Evolutionary conservation across 495 filamentous ascomycete genomes (phyloP).

Genomic region (Neurospora terricola): DNA sequence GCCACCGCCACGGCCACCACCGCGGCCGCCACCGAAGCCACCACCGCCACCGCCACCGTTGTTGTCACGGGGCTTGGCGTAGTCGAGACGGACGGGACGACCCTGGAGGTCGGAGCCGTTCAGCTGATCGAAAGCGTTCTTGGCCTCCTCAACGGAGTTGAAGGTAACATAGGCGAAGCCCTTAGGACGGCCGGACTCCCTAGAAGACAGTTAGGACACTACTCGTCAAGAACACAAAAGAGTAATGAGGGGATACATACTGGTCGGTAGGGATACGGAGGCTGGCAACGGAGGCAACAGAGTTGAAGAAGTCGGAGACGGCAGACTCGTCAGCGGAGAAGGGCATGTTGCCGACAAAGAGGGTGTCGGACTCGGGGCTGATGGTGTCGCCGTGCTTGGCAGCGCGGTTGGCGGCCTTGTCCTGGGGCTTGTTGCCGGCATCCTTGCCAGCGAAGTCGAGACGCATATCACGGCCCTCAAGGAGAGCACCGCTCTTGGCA

Average conservation of each 20-base stretch:
- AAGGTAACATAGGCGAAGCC: conserved; percentile 93
- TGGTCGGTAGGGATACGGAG: conserved; percentile 84
- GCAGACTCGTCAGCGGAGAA: conserved; percentile 74
- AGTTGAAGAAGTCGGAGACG: conserved; percentile 64
- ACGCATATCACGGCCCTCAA: conserved; percentile 81
- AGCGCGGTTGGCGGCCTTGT: conserved; percentile 59
- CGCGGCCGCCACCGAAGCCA: conserved; percentile 34
- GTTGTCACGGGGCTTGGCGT: conserved; percentile 62
- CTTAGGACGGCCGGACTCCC: conserved; percentile 78
- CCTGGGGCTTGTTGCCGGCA: conserved; percentile 39
- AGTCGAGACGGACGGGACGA: conserved; percentile 82
- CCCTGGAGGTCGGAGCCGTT: conserved; percentile 65
- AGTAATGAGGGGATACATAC: conserved; percentile 28
- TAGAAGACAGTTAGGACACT: conserved; percentile 31
- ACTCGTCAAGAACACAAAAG: background rate
- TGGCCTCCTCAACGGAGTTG: conserved; percentile 74
- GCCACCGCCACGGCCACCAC: conserved; percentile 39
- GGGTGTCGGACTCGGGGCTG: conserved; percentile 70
- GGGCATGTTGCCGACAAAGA: conserved; percentile 88
- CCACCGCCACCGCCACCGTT: conserved; percentile 39
- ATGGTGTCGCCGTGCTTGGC: conserved; percentile 64
- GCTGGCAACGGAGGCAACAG: conserved; percentile 58
- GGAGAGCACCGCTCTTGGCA: conserved; percentile 65
- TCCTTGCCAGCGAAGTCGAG: conserved; percentile 80
- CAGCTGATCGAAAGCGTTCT: conserved; percentile 61